Conservation (phyloP, 441 rosid genomes). For the Pelargonium fulgidum region DNA sequence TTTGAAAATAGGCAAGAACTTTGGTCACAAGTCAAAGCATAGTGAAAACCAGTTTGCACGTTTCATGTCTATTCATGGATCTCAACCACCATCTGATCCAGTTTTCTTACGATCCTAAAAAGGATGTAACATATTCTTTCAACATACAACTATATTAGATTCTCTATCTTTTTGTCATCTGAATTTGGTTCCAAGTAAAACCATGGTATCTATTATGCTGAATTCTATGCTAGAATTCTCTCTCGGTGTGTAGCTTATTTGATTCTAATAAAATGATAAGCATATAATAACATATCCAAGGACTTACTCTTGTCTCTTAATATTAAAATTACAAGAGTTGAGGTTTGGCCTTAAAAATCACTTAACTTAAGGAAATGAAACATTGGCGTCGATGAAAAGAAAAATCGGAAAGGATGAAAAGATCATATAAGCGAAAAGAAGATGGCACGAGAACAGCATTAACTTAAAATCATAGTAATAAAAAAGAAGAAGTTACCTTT, state of each 20-base stretch:
- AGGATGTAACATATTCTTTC: not conserved
- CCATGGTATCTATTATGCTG: not conserved
- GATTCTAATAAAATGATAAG: not conserved
- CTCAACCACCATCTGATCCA: not conserved
- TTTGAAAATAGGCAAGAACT: not conserved
- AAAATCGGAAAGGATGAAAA: no score
- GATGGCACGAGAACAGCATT: not conserved
- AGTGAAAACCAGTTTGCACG: not conserved
- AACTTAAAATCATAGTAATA: not conserved
- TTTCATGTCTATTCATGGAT: not conserved
- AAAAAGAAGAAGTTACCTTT: constrained; percentile 41
- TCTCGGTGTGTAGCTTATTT: no score
- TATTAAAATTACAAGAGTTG: not conserved
- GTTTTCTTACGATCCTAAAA: not conserved
- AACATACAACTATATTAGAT: no score
- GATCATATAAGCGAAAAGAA: not conserved
- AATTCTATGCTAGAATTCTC: no score
- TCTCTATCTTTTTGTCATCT: not conserved
- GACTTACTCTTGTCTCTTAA: not conserved
- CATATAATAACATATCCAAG: not conserved
- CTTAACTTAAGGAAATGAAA: not conserved
- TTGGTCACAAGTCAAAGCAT: not conserved
- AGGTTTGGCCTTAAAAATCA: not conserved
- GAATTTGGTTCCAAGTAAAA: not conserved
- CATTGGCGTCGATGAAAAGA: not conserved